These are phyloP conservation scores for Alternaria tenuissima DNA, from an alignment of 2,329 filamentous ascomycete genomes.

Conservation along the genomic window DNA sequence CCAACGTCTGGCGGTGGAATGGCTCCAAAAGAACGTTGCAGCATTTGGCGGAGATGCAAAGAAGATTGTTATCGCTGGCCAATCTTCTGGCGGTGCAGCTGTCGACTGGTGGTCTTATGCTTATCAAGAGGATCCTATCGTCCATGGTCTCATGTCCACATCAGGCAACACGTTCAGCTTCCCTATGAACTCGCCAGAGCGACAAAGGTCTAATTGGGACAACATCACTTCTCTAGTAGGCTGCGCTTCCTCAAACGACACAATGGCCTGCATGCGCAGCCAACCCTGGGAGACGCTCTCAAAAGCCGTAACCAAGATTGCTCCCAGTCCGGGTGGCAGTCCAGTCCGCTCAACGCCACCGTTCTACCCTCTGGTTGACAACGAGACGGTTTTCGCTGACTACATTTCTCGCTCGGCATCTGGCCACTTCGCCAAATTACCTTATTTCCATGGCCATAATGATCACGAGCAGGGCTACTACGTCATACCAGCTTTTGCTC, in stretches of 20 bases:
- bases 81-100: slow-evolving; percentile 55
- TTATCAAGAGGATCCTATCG: slow-evolving; percentile 58
- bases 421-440: slow-evolving; percentile 23
- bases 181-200: slow-evolving; percentile 23
- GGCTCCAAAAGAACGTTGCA: slow-evolving; percentile 60
- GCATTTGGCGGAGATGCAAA: slow-evolving; percentile 60
- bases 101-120: slow-evolving; percentile 53
- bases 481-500: slow-evolving; percentile 26
- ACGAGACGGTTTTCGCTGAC: slow-evolving; percentile 29
- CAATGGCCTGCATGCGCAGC: slow-evolving; percentile 30
- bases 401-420: slow-evolving; percentile 25
- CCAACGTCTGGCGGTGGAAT: slow-evolving; percentile 62
- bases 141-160: slow-evolving; percentile 54
- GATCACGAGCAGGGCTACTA: slow-evolving; percentile 33
- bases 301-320: slow-evolving; percentile 17
- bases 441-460: slow-evolving; percentile 31
- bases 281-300: slow-evolving; percentile 19
- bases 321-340: slow-evolving; percentile 28
- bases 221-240: slow-evolving; percentile 23
- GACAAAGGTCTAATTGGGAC: slow-evolving; percentile 27
- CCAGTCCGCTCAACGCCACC: slow-evolving; percentile 26
- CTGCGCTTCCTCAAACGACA: slow-evolving; percentile 17
- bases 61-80: slow-evolving; percentile 57
- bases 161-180: slow-evolving; percentile 33
- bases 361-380: slow-evolving; percentile 29